phyloP scores from a whole-genome alignment of 2,329 filamentous ascomycete genomes.

The Amesomyces nigricolor region DNA sequence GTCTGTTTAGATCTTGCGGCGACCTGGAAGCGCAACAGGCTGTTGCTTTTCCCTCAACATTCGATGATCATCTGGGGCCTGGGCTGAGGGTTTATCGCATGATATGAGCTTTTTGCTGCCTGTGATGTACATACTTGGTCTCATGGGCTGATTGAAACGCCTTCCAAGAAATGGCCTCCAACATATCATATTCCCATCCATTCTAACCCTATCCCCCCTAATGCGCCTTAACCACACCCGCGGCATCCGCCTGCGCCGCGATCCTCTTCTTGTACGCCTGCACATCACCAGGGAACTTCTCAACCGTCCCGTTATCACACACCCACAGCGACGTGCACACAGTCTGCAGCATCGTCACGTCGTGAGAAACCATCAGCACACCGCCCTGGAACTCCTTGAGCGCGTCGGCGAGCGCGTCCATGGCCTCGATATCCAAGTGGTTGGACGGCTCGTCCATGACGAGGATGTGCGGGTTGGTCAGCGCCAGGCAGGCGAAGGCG shows the following conservation, averaged over 20 bases:
- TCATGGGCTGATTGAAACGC: too few relatives aligned
- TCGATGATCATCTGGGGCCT: too few relatives aligned
- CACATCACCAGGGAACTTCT: slow-evolving; percentile 93
- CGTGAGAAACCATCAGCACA: slow-evolving; percentile 97
- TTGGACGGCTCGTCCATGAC: slow-evolving; percentile 98
- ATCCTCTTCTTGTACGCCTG: slow-evolving; percentile 98
- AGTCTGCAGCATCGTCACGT: slow-evolving; percentile 96
- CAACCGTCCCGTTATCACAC: slow-evolving; percentile 86
- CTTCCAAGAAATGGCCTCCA: too few relatives aligned
- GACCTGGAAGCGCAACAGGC: too few relatives aligned
- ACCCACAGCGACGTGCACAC: slow-evolving; percentile 96
- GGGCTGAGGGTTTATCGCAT: background rate
- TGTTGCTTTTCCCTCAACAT: too few relatives aligned
- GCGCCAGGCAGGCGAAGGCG: slow-evolving; percentile 90
- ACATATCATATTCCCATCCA: background rate
- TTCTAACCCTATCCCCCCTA: slow-evolving; percentile 27
- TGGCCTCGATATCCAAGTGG: slow-evolving; percentile 97
- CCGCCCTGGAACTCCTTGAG: slow-evolving; percentile 85
- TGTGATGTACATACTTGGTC: too few relatives aligned
- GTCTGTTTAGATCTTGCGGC: too few relatives aligned
- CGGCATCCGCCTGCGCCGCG: slow-evolving; percentile 76
- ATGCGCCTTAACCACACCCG: slow-evolving; percentile 73
- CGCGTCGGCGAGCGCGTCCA: slow-evolving; percentile 88
- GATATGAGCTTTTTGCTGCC: background rate
- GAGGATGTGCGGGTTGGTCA: slow-evolving; percentile 92